Evolutionary conservation across 2,329 filamentous ascomycete species (phyloP), one percentile per base, ranked within the genome.

Genomic region (Botrytis galanthina): DNA sequence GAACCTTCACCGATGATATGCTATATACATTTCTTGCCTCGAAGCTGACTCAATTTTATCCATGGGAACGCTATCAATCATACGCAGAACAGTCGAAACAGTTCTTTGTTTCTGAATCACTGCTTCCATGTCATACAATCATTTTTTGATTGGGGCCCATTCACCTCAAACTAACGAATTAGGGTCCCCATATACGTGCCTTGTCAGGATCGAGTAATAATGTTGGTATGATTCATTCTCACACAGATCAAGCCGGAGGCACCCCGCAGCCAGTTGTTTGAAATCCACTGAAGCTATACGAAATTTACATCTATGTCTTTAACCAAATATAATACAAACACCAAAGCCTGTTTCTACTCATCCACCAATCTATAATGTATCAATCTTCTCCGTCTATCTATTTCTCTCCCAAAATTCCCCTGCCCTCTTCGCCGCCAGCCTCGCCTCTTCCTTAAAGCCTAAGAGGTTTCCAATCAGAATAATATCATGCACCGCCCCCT

Each of bases 401-500:
- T 35, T 59, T 32, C 62, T 60, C 37, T 10, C 29, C 70, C 70
- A 68, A 57, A 68, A 72, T 3, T 72, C 60, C 1, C 51, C 72
- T 39, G 76, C 76, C 35, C 42, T 71, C 62, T 74, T n/a, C 37
- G 73, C 37, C 80, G 68, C 63, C 32, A 51, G 9, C 14, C 5
- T 39, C 4, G 74, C 82, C 77, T 83, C 81, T 61, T 82, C 79
- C 67, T 83, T 77, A 74, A 85, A 87, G 0, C 85, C 86, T 4
- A 85, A 35, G 2, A 81, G 26, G 29, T 80, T 74, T 0, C 83
- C 85, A 1, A 84, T 4, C 1, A 84, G 68, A 29, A 86, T 73
- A 10, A 86, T 83, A 78, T 87, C 86, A 76, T 88, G 86, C 32
- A 82, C 82, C 6, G 81, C 83, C 16, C 78, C 74, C 66, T 82